Base-by-base conservation (phyloP, 1,139 yeast species). In the Pichia sp. region DNA sequence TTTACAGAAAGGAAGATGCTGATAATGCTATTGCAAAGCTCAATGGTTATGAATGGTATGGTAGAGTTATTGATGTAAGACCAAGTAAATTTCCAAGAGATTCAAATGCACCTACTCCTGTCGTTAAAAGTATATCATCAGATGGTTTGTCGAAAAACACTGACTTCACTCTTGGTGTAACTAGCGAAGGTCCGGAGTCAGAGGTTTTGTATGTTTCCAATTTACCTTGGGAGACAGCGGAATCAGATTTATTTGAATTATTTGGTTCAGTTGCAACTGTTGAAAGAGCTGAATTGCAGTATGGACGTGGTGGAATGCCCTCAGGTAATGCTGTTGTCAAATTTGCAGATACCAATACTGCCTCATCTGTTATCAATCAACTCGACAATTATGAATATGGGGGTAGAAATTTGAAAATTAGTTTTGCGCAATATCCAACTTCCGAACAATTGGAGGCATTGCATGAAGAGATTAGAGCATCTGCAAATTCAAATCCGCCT, bases 241-340 rank as follows among this genome's bases (percentile, higher is more conserved):
- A 80, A 52, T 82, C 82, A 45, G 97, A 91, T 62, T 72, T 91
- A 52, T 77, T 71, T 49, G 96, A 89, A 52, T 71, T 91, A 46
- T 89, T 89, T 60, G 93, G 83, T 58, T 82, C 94, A 25, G 77
- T 88, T 41, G 96, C 95, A 23, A 68, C 74, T 41, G 91, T 89
- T 24, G 67, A 66, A 34, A 71, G 72, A 40, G 96, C 96, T 18
- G 95, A 86, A 60, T 71, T 89, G 48, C 86, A 81, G 59, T 74
- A 65, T 52, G 77, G 75, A 54, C 62, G 70, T 4, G 66, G 66
- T 26, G 95, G 94, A 31, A 73, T 81, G 55, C 79, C 95, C 20
- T 69, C 81, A 5, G 97, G 97, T 31, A 67, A 72, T 50, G 96
- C 95, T 7, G 91, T 88, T 34, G 91, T 89, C 33, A 77, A 80